Conservation (phyloP, 2,329 filamentous ascomycete genomes). For the Exophiala xenobiotica region DNA sequence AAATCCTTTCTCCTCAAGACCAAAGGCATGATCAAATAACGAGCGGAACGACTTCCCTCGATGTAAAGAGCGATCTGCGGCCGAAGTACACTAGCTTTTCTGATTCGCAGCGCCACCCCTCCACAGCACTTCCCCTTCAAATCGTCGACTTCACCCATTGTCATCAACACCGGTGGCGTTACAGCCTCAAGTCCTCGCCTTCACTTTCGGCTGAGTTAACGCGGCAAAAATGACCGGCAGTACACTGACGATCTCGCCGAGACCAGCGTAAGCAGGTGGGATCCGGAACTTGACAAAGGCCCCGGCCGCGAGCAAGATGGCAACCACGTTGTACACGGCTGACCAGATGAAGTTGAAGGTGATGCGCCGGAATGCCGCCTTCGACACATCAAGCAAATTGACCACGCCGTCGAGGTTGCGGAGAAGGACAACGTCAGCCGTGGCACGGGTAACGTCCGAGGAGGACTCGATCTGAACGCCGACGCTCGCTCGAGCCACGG, state of each 20-base stretch:
- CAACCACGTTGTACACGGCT: slow-evolving; percentile 67
- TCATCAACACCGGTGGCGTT: slow-evolving; percentile 35
- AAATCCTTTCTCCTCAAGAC: neutral
- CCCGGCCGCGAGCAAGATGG: slow-evolving; percentile 65
- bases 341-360: slow-evolving; percentile 70
- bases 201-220: slow-evolving; percentile 39
- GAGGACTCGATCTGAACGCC: slow-evolving; percentile 67
- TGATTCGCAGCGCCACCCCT: no score
- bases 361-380: slow-evolving; percentile 49
- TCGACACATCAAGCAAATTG: slow-evolving; percentile 56
- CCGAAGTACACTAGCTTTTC: no score
- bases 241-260: slow-evolving; percentile 73
- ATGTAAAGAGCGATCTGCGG: neutral
- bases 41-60: neutral
- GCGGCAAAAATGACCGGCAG: slow-evolving; percentile 65
- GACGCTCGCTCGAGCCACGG: slow-evolving; percentile 67
- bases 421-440: slow-evolving; percentile 69
- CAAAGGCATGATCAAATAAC: neutral
- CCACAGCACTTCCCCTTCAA: neutral
- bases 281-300: slow-evolving; percentile 62
- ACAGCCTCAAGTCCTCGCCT: slow-evolving; percentile 11
- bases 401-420: slow-evolving; percentile 59
- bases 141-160: neutral
- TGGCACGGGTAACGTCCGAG: slow-evolving; percentile 64
- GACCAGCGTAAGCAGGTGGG: slow-evolving; percentile 62